Evolutionary conservation across 2,329 filamentous ascomycete species (phyloP).

Genomic region (Trichophyton mentagrophytes): DNA sequence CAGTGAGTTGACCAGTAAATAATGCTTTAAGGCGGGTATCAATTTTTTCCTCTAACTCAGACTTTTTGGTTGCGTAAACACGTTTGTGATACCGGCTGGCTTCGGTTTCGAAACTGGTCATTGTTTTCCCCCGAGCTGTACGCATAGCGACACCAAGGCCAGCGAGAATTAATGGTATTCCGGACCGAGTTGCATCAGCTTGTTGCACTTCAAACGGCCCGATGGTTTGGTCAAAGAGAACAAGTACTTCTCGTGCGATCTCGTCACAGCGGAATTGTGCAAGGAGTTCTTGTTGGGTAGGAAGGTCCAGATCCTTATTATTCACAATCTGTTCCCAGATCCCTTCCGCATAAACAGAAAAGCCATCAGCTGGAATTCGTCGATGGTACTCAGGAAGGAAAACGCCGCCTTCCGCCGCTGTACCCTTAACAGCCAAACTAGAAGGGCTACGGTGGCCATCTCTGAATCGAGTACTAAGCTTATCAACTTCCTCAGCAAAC

Average conservation of each 20-base stretch:
- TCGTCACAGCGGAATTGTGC: slow-evolving; percentile 97
- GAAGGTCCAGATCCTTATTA: slow-evolving; percentile 95
- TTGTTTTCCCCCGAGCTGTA: slow-evolving; percentile 54
- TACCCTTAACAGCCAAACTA: slow-evolving; percentile 45
- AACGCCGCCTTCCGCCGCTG: slow-evolving; percentile 65
- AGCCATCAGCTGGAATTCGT: slow-evolving; percentile 92
- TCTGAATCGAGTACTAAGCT: slow-evolving; percentile 68
- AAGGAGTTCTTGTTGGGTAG: slow-evolving; percentile 90
- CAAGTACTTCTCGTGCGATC: slow-evolving; percentile 77
- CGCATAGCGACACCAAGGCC: slow-evolving; percentile 65
- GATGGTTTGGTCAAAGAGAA: slow-evolving; percentile 72
- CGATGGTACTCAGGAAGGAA: slow-evolving; percentile 92
- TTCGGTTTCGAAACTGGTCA: slow-evolving; percentile 78
- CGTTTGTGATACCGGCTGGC: slow-evolving; percentile 94
- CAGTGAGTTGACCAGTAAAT: slow-evolving; percentile 75
- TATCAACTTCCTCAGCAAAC: slow-evolving; percentile 68
- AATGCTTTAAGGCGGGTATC: slow-evolving; percentile 78
- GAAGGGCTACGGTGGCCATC: slow-evolving; percentile 63
- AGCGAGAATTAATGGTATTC: slow-evolving; percentile 58
- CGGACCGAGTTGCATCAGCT: slow-evolving; percentile 57
- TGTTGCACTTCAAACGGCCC: slow-evolving; percentile 76
- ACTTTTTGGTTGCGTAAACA: slow-evolving; percentile 74
- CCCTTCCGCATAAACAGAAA: slow-evolving; percentile 81
- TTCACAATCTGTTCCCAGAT: slow-evolving; percentile 98
- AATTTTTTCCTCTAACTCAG: slow-evolving; percentile 74